phyloP scores from a whole-genome alignment of 2,329 filamentous ascomycete species.

The Phyllosticta citribraziliensis region DNA sequence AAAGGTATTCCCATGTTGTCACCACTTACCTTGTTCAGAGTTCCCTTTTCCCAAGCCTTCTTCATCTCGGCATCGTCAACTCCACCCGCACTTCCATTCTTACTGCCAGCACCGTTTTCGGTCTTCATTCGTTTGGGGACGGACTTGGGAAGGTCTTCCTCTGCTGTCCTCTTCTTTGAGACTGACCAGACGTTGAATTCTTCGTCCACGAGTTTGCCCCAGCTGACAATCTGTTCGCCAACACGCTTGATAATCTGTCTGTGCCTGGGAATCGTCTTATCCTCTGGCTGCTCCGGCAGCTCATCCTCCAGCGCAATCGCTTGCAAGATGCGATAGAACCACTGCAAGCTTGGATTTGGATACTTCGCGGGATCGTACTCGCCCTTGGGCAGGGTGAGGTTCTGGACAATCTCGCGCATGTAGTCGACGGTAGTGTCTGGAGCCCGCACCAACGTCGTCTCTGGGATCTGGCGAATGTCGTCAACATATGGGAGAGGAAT shows the following conservation, averaged over 20 bases:
- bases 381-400: conserved; percentile 78
- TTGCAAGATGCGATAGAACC: conserved; percentile 94
- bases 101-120: conserved; percentile 14
- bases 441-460: conserved; percentile 36
- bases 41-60: conserved; percentile 32
- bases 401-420: conserved; percentile 75
- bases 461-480: conserved; percentile 68
- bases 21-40: conserved; percentile 30
- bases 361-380: conserved; percentile 79
- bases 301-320: conserved; percentile 87
- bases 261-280: conserved; percentile 76
- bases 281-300: conserved; percentile 60
- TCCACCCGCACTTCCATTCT: neutral
- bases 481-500: conserved; percentile 82
- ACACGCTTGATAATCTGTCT: conserved; percentile 84
- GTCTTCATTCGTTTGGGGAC: conserved; percentile 38
- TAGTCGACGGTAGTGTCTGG: conserved; percentile 65
- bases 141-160: conserved; percentile 13
- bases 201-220: conserved; percentile 58
- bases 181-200: conserved; percentile 37
- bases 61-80: conserved; percentile 34
- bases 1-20: neutral
- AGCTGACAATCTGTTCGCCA: conserved; percentile 67
- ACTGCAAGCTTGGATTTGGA: conserved; percentile 82
- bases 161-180: conserved; percentile 23